Evolutionary conservation across 208 protist species (phyloP), one percentile per base, ranked within the genome.

Genomic region (Zelonia costaricensis): DNA sequence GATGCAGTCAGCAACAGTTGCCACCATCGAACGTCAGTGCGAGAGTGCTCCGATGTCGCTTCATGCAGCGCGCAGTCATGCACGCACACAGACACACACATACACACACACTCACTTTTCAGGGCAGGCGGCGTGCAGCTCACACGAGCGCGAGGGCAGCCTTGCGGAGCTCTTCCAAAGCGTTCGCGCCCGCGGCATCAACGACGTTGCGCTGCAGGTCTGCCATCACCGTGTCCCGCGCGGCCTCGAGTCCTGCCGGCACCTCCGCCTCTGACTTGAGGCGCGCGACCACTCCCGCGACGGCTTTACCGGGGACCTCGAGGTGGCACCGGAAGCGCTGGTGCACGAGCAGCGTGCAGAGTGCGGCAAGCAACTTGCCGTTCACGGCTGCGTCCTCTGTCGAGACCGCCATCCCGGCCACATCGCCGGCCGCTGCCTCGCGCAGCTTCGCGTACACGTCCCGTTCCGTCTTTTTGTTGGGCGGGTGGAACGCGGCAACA

Each of bases 401-500:
- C 27, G 88, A 90, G 15, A 47, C 59, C n/a, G 61, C 22, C 20
- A 44, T 15, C 9, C 13, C 39, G 22, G 22, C 39, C 18, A 84
- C 75, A 23, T 74, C 69, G 25, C 47, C 58, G 10, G 35, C 23
- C 2, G 80, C 39, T 2, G 27, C 42, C 33, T 69, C 63, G 55
- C 58, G 78, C 51, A 86, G 55, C 33, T 59, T 70, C 2, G 68
- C 55, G 58, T 81, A 78, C 10, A 58, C 52, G 18, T 88, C 83
- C 12, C 86, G 78, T 68, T 93, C 86, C 0, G 63, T 18, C 61
- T 86, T 88, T 55, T 93, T 93, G 61, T 78, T 90, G 12, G 69
- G 78, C 33, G 65, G 35, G 64, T 93, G 72, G 48, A 93, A 93
- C 12, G 72, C 57, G 12, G 83, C 73, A 15, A 93, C 72, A 15